These are phyloP conservation scores for Henningerozyma blattae DNA, from an alignment of 805 yeast genomes.

Conservation along the genomic window DNA sequence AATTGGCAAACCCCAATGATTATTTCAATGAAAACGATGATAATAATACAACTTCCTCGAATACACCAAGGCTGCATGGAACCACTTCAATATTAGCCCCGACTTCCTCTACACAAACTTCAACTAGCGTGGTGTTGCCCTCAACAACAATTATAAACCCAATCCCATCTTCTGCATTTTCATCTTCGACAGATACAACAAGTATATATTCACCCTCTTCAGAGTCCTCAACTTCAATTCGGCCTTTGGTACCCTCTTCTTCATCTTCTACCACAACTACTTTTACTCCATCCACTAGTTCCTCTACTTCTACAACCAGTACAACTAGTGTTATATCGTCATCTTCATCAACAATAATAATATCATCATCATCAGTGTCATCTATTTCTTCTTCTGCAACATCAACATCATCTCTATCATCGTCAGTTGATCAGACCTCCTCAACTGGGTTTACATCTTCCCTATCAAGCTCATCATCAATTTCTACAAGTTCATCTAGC, in stretches of 20 bases:
- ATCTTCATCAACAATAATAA: not conserved
- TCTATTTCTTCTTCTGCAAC: not conserved
- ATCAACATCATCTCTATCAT: not conserved
- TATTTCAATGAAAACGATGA: no score
- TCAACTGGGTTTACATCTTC: no score
- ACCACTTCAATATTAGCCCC: not conserved
- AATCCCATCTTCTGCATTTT: conserved; percentile 2
- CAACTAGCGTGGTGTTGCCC: not conserved
- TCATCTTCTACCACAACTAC: conserved; percentile 2
- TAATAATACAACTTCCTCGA: no score
- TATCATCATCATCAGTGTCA: conserved; percentile 1
- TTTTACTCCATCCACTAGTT: not conserved
- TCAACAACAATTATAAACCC: conserved; percentile 3
- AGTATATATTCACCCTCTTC: conserved; percentile 1
- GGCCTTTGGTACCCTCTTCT: not conserved
- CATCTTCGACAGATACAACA: conserved; percentile 2
- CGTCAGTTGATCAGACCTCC: not conserved
- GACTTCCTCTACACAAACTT: not conserved
- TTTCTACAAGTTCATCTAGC: not conserved
- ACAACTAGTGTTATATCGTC: not conserved
- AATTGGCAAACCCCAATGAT: no score
- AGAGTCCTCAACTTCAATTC: conserved; percentile 1
- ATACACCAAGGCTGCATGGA: no score
- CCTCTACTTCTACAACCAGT: not conserved
- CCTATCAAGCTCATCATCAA: not conserved